A percentile compares a stretch with the other conserved stretches of the same genome.
phyloP scores from a whole-genome alignment of 345 rosid genomes.

The Boechera divaricarpa region DNA sequence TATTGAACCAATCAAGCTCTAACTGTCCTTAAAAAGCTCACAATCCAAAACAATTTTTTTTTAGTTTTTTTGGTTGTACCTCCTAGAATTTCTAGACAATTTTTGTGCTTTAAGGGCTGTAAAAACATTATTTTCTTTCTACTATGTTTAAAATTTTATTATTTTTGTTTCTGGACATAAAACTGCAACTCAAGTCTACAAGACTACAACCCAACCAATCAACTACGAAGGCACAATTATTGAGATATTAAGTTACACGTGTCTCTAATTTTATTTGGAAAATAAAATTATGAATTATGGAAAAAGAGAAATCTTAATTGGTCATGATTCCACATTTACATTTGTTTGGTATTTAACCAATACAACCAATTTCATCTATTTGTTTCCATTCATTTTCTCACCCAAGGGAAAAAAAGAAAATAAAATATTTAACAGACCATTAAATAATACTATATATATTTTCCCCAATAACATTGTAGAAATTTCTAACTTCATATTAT shows the following conservation, averaged over 20 bases:
- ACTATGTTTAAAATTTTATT: too few species aligned
- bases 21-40: too few species aligned
- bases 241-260: conserved; percentile 3
- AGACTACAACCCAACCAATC: too few species aligned
- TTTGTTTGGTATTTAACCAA: conserved; percentile 38
- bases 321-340: conserved; percentile 34
- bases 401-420: neutral
- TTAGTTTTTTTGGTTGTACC: too few species aligned
- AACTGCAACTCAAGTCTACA: too few species aligned
- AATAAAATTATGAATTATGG: neutral
- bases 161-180: too few species aligned
- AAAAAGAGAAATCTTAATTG: conserved; percentile 29
- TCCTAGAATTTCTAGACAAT: too few species aligned
- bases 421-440: neutral
- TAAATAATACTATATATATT: neutral
- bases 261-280: neutral
- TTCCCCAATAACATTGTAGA: neutral
- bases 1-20: too few species aligned
- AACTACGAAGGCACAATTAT: neutral
- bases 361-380: conserved; percentile 16
- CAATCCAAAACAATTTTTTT: too few species aligned
- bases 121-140: too few species aligned
- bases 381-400: conserved; percentile 7
- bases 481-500: neutral
- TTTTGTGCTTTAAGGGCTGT: too few species aligned